These are phyloP conservation scores for Sanguinoderma infundibulare DNA, from an alignment of 1,284 basidiomycete genomes.

Conservation along the genomic window DNA sequence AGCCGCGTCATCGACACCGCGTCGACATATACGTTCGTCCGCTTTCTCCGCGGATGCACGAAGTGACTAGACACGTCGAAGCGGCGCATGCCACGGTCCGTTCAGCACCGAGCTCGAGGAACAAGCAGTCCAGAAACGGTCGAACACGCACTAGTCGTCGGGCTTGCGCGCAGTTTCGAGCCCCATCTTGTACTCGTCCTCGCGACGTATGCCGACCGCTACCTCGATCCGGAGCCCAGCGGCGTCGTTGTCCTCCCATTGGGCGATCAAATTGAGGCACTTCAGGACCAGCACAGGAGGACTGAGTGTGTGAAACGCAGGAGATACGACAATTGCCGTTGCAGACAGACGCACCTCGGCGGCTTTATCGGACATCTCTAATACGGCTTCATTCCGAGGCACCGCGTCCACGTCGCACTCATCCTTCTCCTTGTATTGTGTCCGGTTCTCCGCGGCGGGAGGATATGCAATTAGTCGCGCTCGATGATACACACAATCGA, in stretches of 20 bases:
- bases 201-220: conserved; percentile 93
- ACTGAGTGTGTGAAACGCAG: not conserved
- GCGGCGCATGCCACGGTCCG: not conserved
- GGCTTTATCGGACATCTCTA: conserved; percentile 70
- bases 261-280: conserved; percentile 71
- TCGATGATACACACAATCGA: conserved; percentile 24
- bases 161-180: conserved; percentile 61
- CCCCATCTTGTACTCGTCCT: conserved; percentile 92
- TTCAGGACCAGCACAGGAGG: conserved; percentile 31
- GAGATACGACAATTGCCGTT: not conserved
- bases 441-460: conserved; percentile 19
- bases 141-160: conserved; percentile 79
- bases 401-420: conserved; percentile 34
- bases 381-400: conserved; percentile 35
- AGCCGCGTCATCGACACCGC: conserved; percentile 82
- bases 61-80: conserved; percentile 59
- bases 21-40: conserved; percentile 80
- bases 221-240: conserved; percentile 79
- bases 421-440: conserved; percentile 31
- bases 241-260: conserved; percentile 58
- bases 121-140: conserved; percentile 1
- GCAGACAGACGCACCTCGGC: conserved; percentile 57
- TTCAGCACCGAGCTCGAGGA: not conserved
- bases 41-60: conserved; percentile 67
- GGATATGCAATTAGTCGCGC: conserved; percentile 32